Evolutionary conservation across 2,329 filamentous ascomycete genomes (phyloP), one percentile per base, ranked within the genome.

Genomic region (Coleophoma eucalyptorum): DNA sequence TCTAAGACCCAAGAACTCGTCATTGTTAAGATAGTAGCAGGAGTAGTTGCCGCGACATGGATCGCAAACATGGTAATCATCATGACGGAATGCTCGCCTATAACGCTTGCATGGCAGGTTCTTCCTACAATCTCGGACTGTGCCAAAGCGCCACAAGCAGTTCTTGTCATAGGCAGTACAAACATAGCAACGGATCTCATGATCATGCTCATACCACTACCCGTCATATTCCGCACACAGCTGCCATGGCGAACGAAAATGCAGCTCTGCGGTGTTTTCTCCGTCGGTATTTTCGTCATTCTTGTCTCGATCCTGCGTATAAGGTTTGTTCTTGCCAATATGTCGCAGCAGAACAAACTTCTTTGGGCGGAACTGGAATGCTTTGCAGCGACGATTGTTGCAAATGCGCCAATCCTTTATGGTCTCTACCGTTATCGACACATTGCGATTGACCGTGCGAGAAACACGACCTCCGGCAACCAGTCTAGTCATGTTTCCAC

Each of bases 381-480:
- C 32, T 57, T 62, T 31, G 20, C 44, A 15, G 55, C 54, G 56
- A 57, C 58, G 4, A 16, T 58, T 0, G 50, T 62, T 4, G 59
- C 54, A 15, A 63, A 63, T 43, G 54, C 56, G 10, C 59, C 59
- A 1, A 51, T 62, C 12, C 15, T 63, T 34, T 53, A 59, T 31
- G 53, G 50, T 5, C 41, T 62, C 13, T 63, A 44, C 15, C 42
- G 20, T 11, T 44, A 44, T 16, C 42, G 20, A 12, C 21, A 32
- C 20, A 26, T 33, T 6, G 26, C 42, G 16, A 15, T 15, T 6
- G 35, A 38, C 6, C 35, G 35, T 18, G 13, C 35, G 12, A 4
- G 15, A 18, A 15, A 5, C 35, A 18, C 4, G 10, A 26, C 26
- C 6, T 26, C 26, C 6, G 26, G 26, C 26, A 26, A 26, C 10